phyloP scores from a whole-genome alignment of 108 stramenopile species.

The Craspedostauros australis region DNA sequence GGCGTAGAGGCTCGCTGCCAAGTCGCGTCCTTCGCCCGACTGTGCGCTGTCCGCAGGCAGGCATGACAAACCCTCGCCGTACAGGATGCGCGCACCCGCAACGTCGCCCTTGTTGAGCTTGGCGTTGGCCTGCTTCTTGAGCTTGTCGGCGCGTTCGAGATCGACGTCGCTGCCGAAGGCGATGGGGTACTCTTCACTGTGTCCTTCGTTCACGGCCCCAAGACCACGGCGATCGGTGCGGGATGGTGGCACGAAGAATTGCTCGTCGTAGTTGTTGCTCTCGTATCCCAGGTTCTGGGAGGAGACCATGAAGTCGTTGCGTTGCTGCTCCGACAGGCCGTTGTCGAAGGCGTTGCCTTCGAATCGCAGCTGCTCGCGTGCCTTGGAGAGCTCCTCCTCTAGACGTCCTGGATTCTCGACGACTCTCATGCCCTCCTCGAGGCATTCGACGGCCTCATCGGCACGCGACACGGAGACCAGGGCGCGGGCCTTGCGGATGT shows the following conservation, averaged over 20 bases:
- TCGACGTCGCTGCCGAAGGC: conserved; percentile 15
- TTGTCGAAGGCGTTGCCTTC: neutral
- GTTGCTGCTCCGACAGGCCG: neutral
- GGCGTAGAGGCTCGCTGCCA: conserved; percentile 32
- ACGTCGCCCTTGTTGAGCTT: conserved; percentile 50
- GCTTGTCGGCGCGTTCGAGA: conserved; percentile 33
- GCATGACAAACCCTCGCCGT: conserved; percentile 31
- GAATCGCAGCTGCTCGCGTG: conserved; percentile 2
- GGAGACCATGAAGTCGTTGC: neutral
- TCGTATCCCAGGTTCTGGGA: neutral
- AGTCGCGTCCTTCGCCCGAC: conserved; percentile 15
- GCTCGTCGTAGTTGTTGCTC: neutral
- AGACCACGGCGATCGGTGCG: conserved; percentile 4
- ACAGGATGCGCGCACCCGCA: conserved; percentile 27
- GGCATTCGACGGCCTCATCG: conserved; percentile 22
- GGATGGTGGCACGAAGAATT: conserved; percentile 17
- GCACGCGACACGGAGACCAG: conserved; percentile 19
- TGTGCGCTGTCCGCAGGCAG: conserved; percentile 13
- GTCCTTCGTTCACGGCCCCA: conserved; percentile 19
- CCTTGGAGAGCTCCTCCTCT: conserved; percentile 22
- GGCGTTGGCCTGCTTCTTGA: conserved; percentile 50
- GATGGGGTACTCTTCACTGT: conserved; percentile 12
- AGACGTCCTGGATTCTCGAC: conserved; percentile 11
- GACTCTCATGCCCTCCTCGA: conserved; percentile 15
- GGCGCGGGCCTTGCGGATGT: conserved; percentile 39